Evolutionary conservation across 148 eudicot genomes (phyloP).

Genomic region (Nyssa sinensis): DNA sequence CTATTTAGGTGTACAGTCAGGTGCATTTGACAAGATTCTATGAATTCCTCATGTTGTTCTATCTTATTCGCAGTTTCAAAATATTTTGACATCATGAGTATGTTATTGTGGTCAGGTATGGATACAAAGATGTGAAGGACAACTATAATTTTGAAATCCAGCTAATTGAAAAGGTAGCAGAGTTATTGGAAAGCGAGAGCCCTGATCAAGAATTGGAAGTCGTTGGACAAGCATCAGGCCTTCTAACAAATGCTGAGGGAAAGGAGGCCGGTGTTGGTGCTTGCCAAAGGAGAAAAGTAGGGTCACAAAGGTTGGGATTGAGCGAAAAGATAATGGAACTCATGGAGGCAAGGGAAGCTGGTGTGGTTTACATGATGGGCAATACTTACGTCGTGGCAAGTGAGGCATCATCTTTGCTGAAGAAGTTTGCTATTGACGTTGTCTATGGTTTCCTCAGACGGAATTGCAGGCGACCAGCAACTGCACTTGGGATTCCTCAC

Average conservation of each 20-base stretch:
- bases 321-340: conserved; percentile 20
- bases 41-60: background rate
- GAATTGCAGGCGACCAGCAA: conserved; percentile 38
- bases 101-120: conserved; percentile 33
- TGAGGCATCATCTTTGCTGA: conserved; percentile 27
- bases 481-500: conserved; percentile 37
- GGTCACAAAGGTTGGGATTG: conserved; percentile 12
- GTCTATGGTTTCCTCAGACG: conserved; percentile 40
- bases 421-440: conserved; percentile 34
- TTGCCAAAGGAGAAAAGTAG: conserved; percentile 20
- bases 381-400: conserved; percentile 34
- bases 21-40: conserved; percentile 10
- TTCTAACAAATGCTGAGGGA: background rate
- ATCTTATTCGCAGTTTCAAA: background rate
- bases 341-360: conserved; percentile 34
- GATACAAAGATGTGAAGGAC: conserved; percentile 43
- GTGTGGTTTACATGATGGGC: conserved; percentile 42
- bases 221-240: background rate
- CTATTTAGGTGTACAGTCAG: conserved; percentile 39
- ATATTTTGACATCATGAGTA: background rate
- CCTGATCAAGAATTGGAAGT: conserved; percentile 4
- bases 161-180: conserved; percentile 29
- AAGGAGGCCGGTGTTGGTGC: conserved; percentile 2
- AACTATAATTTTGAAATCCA: conserved; percentile 36
- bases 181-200: conserved; percentile 17